Conservation (phyloP, 2,329 filamentous ascomycete species). For the Pseudogymnoascus sp. region DNA sequence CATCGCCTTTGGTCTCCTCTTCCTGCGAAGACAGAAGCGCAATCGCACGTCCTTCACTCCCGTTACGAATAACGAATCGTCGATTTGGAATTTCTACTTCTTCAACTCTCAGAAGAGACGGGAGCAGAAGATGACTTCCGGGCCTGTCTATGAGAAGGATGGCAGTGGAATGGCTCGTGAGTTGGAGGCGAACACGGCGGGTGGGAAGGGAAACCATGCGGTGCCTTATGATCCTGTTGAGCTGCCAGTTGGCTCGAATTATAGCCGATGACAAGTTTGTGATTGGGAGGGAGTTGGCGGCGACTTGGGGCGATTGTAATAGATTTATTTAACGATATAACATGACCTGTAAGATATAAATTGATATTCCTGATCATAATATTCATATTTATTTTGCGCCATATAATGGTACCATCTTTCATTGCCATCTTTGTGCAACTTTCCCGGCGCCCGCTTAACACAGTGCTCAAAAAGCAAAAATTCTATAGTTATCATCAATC, state of each 20-base stretch:
- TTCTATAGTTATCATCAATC: not conserved
- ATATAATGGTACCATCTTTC: not conserved
- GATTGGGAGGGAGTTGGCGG: not conserved
- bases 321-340: not conserved
- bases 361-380: not conserved
- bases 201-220: not conserved
- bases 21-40: slow-evolving; percentile 6
- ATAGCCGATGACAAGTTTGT: not conserved
- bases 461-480: not conserved
- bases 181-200: not conserved
- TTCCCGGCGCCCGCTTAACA: not conserved
- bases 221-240: not conserved
- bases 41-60: not conserved
- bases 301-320: not conserved
- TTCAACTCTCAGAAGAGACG: not conserved
- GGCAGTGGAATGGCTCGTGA: not conserved
- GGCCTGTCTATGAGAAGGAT: not conserved
- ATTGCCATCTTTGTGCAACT: not conserved
- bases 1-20: slow-evolving; percentile 13
- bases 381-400: not conserved
- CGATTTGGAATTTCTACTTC: not conserved
- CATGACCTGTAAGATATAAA: not conserved
- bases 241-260: not conserved
- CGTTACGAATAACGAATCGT: not conserved
- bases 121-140: not conserved